A percentile compares a stretch with the other conserved stretches of the same genome.
Evolutionary conservation across 768 basidiomycete genomes (phyloP).

Genomic region (Leccinum sublutescens): DNA sequence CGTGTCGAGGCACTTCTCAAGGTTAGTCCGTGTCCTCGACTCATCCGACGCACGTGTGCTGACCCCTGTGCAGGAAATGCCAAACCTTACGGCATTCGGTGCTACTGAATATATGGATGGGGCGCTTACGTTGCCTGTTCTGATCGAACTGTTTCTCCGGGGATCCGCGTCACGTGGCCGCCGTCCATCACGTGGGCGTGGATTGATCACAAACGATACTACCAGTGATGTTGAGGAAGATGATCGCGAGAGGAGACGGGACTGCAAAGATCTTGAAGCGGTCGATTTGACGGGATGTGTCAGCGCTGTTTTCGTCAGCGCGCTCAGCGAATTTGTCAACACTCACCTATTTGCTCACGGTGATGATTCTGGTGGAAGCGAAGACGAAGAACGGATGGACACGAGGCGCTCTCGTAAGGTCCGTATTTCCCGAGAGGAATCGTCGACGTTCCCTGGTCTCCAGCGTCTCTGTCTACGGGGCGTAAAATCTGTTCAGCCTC

Average conservation of each 20-base stretch:
- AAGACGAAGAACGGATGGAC: conserved; percentile 35
- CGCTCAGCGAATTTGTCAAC: conserved; percentile 79
- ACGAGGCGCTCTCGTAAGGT: conserved; percentile 34
- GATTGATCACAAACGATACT: conserved; percentile 42
- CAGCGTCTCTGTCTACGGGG: conserved; percentile 80
- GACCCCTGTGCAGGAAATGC: conserved; percentile 65
- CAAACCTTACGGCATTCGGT: conserved; percentile 84
- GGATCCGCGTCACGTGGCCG: conserved; percentile 70
- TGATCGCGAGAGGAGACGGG: conserved; percentile 68
- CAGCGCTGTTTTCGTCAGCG: conserved; percentile 84
- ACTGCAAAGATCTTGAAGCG: conserved; percentile 80
- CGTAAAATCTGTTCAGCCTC: conserved; percentile 71
- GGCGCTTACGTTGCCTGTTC: conserved; percentile 77
- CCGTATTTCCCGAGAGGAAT: conserved; percentile 42
- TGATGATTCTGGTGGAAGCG: conserved; percentile 44
- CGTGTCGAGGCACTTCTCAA: conserved; percentile 77
- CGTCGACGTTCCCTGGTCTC: conserved; percentile 64
- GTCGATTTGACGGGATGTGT: conserved; percentile 95
- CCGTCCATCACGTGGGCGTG: conserved; percentile 65
- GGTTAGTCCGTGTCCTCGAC: conserved; percentile 39
- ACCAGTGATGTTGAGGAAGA: conserved; percentile 65
- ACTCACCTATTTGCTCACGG: conserved; percentile 52
- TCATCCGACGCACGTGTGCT: background rate
- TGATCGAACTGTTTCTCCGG: conserved; percentile 88
- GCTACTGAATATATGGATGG: conserved; percentile 99